A percentile compares a stretch with the other conserved stretches of the same genome.
These are phyloP conservation scores for Ogataea trehaloabstinens DNA, from an alignment of 805 yeast genomes.

Conservation along the genomic window DNA sequence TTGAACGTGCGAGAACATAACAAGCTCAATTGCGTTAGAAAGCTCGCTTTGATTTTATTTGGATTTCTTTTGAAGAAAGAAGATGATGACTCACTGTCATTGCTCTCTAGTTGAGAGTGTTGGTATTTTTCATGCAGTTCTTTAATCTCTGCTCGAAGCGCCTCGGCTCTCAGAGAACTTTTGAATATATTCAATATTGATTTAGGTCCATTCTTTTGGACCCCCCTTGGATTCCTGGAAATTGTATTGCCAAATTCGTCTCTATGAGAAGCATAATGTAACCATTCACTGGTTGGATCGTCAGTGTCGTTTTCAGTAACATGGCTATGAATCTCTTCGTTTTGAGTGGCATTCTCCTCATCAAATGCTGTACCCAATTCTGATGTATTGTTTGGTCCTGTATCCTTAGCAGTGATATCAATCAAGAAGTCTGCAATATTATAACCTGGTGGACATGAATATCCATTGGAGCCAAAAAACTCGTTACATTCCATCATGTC, in stretches of 20 bases:
- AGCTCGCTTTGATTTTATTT: conserved; percentile 49
- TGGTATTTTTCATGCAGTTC: conserved; percentile 17
- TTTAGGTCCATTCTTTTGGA: conserved; percentile 7
- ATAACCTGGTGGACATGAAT: conserved; percentile 81
- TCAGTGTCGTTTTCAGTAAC: conserved; percentile 29
- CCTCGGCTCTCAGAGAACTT: conserved; percentile 38
- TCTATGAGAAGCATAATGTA: conserved; percentile 76
- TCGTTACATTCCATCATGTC: conserved; percentile 71
- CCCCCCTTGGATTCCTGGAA: conserved; percentile 4
- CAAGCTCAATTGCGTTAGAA: conserved; percentile 65
- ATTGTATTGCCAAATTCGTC: conserved; percentile 53
- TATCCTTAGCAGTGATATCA: conserved; percentile 71
- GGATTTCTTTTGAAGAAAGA: conserved; percentile 31
- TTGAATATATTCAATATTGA: conserved; percentile 22
- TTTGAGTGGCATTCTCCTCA: conserved; percentile 18
- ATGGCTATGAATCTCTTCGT: conserved; percentile 32
- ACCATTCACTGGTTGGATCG: conserved; percentile 80
- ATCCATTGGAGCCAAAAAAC: conserved; percentile 74
- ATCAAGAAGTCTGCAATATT: conserved; percentile 92
- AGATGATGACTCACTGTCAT: conserved; percentile 11
- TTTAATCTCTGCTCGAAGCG: conserved; percentile 39
- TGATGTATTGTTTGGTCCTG: background rate
- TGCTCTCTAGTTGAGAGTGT: conserved; percentile 9
- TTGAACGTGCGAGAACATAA: conserved; percentile 86
- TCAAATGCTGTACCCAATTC: conserved; percentile 4